phyloP scores from a whole-genome alignment of 495 filamentous ascomycete species.

The Annulohypoxylon nitens region DNA sequence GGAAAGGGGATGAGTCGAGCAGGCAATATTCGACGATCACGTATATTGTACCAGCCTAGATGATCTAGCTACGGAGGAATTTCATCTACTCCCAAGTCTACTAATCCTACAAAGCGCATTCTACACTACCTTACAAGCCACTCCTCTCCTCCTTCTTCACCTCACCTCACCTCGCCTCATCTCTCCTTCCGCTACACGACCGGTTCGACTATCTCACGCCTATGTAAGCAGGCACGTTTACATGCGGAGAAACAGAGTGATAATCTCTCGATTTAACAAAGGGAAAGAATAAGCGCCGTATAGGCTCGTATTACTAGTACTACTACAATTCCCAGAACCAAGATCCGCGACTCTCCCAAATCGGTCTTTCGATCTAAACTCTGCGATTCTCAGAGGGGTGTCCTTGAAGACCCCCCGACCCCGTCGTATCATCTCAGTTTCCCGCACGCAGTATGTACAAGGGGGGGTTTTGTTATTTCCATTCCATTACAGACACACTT shows the following conservation, averaged over 20 bases:
- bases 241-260: neutral
- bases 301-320: slow-evolving; percentile 48
- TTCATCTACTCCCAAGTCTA: neutral
- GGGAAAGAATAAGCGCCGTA: slow-evolving; percentile 35
- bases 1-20: neutral
- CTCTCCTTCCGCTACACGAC: neutral
- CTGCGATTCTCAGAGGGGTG: neutral
- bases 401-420: slow-evolving; percentile 5
- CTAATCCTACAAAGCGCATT: neutral
- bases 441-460: slow-evolving; percentile 37
- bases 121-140: slow-evolving; percentile 1
- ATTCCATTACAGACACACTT: slow-evolving; percentile 25
- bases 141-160: neutral
- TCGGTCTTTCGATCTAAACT: slow-evolving; percentile 25
- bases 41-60: neutral
- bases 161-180: neutral
- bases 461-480: neutral
- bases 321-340: slow-evolving; percentile 15
- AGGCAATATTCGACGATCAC: neutral
- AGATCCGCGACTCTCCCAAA: slow-evolving; percentile 27
- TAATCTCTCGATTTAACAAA: slow-evolving; percentile 36
- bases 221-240: neutral
- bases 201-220: neutral
- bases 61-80: neutral
- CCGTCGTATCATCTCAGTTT: slow-evolving; percentile 28